Conservation (phyloP, 2,329 filamentous ascomycete genomes). For the Aspergillus costaricaensis region DNA sequence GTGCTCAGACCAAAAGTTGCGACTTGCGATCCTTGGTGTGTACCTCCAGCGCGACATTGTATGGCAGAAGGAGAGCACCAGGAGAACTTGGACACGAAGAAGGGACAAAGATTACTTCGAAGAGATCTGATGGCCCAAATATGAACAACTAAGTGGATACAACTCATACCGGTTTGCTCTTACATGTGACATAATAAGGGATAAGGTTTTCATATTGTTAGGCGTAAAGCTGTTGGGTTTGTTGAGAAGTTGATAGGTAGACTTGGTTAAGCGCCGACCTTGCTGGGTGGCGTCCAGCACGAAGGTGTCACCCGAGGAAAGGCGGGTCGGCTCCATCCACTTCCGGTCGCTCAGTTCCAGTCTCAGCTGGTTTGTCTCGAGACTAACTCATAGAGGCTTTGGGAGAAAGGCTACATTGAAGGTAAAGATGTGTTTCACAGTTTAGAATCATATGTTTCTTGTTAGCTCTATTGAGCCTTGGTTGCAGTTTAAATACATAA, state of each 20-base stretch:
- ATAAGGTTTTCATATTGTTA: too few species aligned
- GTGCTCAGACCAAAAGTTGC: not conserved
- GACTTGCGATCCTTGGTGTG: not conserved
- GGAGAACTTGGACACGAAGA: not conserved
- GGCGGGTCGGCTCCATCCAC: not conserved
- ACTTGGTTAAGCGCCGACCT: not conserved
- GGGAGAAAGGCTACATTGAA: not conserved
- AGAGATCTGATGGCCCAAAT: not conserved
- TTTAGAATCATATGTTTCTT: not conserved
- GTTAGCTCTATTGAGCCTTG: not conserved
- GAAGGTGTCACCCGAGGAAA: not conserved
- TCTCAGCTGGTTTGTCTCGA: not conserved
- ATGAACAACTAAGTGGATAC: not conserved
- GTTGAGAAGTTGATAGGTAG: not conserved
- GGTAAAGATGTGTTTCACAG: not conserved
- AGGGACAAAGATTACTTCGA: not conserved
- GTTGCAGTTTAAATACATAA: not conserved
- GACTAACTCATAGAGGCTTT: not conserved
- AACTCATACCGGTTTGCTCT: not conserved
- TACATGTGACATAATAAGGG: not conserved
- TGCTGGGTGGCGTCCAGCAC: not conserved
- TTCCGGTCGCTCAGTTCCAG: not conserved
- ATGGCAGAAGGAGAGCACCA: not conserved
- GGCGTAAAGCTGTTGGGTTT: too few species aligned
- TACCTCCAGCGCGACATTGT: not conserved